A percentile compares a stretch with the other conserved stretches of the same genome.
Conservation (phyloP, 129 eudicot species). For the sunflower (Helianthus annuus) region DNA sequence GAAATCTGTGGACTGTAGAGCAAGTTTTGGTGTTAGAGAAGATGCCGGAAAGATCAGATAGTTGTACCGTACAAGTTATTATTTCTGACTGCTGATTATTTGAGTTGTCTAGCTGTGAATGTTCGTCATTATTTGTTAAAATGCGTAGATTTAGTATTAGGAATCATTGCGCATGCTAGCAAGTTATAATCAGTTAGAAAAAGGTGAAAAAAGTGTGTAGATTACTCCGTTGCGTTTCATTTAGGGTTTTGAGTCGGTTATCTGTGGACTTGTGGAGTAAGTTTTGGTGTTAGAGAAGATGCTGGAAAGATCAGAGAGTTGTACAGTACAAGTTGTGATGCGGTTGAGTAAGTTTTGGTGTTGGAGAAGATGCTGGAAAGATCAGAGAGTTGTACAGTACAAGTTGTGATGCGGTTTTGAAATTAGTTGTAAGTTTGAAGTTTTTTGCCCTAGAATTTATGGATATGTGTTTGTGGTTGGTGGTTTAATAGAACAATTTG, state of each 20-base stretch:
- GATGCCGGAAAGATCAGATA: constrained; percentile 14
- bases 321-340: constrained; percentile 10
- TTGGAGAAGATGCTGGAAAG: constrained; percentile 19
- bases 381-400: constrained; percentile 10
- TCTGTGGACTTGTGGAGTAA: background rate
- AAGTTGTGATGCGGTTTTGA: background rate
- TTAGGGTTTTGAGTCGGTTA: constrained; percentile 31
- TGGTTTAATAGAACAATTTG: constrained; percentile 19
- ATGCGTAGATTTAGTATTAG: background rate
- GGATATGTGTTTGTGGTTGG: constrained; percentile 29
- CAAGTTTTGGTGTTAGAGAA: constrained; percentile 22
- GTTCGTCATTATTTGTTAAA: background rate
- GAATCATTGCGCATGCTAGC: constrained; percentile 19
- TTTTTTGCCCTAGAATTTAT: constrained; percentile 17
- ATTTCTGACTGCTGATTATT: background rate
- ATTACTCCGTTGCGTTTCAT: background rate
- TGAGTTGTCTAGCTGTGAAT: background rate
- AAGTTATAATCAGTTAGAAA: background rate
- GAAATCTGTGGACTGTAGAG: constrained; percentile 3
- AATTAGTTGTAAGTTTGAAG: constrained; percentile 1
- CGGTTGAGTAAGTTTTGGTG: too few relatives aligned
- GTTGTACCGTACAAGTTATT: constrained; percentile 9
- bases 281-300: constrained; percentile 27
- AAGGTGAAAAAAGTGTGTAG: background rate
- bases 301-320: constrained; percentile 6